Conservation (phyloP, 345 rosid genomes). For the Aethionema arabicum region DNA sequence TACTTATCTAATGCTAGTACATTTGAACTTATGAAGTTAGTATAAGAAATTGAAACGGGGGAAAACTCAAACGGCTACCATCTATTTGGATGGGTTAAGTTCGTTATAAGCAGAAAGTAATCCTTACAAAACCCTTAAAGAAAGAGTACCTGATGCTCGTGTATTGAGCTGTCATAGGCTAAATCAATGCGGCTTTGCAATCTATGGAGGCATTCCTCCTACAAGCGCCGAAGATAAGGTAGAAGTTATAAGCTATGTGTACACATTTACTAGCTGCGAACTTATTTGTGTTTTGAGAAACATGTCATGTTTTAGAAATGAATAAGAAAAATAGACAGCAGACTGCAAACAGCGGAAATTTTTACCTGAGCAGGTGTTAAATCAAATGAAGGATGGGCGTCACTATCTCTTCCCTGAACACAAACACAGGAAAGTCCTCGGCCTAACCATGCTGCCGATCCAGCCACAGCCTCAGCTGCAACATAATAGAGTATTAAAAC, state of each 20-base stretch:
- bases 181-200: conserved; percentile 87
- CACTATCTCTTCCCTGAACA: conserved; percentile 85
- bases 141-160: conserved; percentile 69
- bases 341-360: not conserved
- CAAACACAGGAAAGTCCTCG: conserved; percentile 99
- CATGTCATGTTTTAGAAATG: not conserved
- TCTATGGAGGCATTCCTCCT: conserved; percentile 92
- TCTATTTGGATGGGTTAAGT: not conserved
- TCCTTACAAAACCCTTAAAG: not conserved
- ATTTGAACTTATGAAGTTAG: conserved; percentile 9
- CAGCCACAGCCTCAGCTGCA: conserved; percentile 98
- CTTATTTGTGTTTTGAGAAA: conserved; percentile 2
- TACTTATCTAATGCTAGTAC: conserved; percentile 2
- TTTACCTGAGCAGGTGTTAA: conserved; percentile 86
- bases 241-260: not conserved
- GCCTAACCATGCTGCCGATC: conserved; percentile 98
- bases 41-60: not conserved
- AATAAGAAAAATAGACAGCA: not conserved
- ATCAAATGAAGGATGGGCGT: conserved; percentile 91
- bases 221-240: conserved; percentile 12
- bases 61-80: conserved; percentile 7
- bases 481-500: conserved; percentile 37
- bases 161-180: conserved; percentile 79
- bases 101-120: not conserved
- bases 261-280: conserved; percentile 5